Percentiles rank a stretch among this genome's conserved stretches.
These are phyloP conservation scores for Talaromyces amestolkiae DNA, from an alignment of 2,329 filamentous ascomycete species.

Conservation along the genomic window DNA sequence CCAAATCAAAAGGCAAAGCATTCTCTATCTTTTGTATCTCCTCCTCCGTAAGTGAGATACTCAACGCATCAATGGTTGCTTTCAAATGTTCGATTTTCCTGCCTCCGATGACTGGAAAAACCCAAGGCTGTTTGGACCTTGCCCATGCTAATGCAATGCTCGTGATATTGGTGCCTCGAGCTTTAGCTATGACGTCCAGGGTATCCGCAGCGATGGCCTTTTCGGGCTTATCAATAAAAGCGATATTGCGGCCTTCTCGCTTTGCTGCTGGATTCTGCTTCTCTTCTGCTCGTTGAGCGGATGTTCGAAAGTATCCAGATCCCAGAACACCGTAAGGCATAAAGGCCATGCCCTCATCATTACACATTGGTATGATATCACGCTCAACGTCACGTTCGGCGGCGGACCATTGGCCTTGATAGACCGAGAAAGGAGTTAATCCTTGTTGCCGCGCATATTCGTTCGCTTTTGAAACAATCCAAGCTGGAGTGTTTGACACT, in stretches of 20 bases:
- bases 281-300: not conserved
- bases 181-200: not conserved
- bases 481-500: constrained; percentile 67
- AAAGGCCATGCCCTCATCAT: constrained; percentile 61
- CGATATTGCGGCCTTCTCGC: constrained; percentile 5
- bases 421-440: constrained; percentile 67
- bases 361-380: constrained; percentile 67
- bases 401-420: constrained; percentile 64
- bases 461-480: constrained; percentile 54
- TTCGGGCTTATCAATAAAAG: constrained; percentile 2
- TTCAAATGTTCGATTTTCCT: constrained; percentile 50
- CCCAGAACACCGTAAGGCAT: constrained; percentile 50
- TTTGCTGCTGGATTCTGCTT: constrained; percentile 1
- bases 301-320: constrained; percentile 11
- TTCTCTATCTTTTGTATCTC: constrained; percentile 55
- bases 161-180: not conserved
- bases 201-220: constrained; percentile 4
- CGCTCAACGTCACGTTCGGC: constrained; percentile 65
- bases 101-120: constrained; percentile 50
- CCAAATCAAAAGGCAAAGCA: constrained; percentile 51
- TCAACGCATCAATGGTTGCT: constrained; percentile 55
- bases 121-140: constrained; percentile 6
- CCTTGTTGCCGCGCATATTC: constrained; percentile 65
- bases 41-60: constrained; percentile 49
- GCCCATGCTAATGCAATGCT: constrained; percentile 6